Evolutionary conservation across 75 land plant species (phyloP), one percentile per base, ranked within the genome.

Genomic region (Chamaecyparis obtusa): DNA sequence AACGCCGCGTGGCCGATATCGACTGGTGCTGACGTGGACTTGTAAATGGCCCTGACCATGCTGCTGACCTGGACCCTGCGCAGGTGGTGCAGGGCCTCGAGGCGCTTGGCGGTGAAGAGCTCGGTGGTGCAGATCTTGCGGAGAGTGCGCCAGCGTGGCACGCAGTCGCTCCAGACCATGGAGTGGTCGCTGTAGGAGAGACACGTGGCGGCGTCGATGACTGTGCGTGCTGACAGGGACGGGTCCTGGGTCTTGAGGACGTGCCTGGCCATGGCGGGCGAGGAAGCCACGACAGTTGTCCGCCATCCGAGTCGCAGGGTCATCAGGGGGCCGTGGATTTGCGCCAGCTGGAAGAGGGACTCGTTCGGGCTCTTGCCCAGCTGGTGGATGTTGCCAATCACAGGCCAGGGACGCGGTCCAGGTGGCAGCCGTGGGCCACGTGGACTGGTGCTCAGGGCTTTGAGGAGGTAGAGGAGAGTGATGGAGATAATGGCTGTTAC

Each of bases 101-200:
- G 87, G 0, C 88, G 90, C 44, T 88, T 88, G 6, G 80, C 69
- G 30, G 88, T 87, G 87, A 94, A 91, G 86, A 91, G 87, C 88
- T 92, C 90, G 9, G 75, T 54, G 84, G 86, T 88, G 86, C 88
- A 87, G 19, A 94, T 56, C 3, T 90, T 91, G 19, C 95, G 35
- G 36, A 94, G 84, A 72, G 88, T 85, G 5, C 95, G 88, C 95
- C 95, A 94, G 5, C 69, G 85, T 0, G 93, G 90, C 0, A 92
- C 93, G 36, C 88, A 89, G 24, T 91, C 92, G 24, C 88, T 83
- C 1, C 85, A 86, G 1, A 87, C 85, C 0, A 91, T 24, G 10
- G 91, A 89, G 10, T n/a, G 33, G 35, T 72, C 33, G 57, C 72
- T 49, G 35, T 86, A 76, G 41, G 41, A 17, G 17, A 88, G 43